These are phyloP conservation scores for Pseudogymnoascus sp. DNA, from an alignment of 2,329 filamentous ascomycete species.

Conservation along the genomic window DNA sequence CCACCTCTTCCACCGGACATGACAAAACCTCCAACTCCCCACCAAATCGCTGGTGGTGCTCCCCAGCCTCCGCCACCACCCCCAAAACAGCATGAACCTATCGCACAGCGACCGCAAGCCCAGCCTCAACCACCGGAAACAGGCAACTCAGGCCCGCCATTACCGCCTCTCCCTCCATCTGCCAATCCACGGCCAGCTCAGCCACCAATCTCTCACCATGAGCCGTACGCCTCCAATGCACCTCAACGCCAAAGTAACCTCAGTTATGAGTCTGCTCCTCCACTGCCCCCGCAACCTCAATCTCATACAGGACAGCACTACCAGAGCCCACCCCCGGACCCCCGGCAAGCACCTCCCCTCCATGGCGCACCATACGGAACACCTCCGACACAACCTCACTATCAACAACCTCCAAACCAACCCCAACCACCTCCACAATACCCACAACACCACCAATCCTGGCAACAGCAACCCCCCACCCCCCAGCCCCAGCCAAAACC, in stretches of 20 bases:
- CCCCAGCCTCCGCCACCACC: constrained; percentile 27
- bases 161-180: constrained; percentile 17
- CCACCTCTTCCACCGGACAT: constrained; percentile 64
- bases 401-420: constrained; percentile 12
- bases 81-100: constrained; percentile 21
- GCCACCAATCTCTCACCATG: constrained; percentile 11
- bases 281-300: constrained; percentile 25
- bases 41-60: constrained; percentile 20
- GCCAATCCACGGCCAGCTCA: constrained; percentile 17
- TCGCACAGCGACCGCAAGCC: constrained; percentile 14
- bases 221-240: constrained; percentile 12
- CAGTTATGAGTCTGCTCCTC: constrained; percentile 23
- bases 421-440: constrained; percentile 16
- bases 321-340: constrained; percentile 13
- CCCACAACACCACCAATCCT: constrained; percentile 26
- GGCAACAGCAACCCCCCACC: constrained; percentile 22
- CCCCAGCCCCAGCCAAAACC: constrained; percentile 30
- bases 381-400: constrained; percentile 4
- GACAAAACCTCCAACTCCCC: constrained; percentile 32
- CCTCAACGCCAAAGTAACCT: constrained; percentile 26
- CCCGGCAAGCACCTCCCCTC: constrained; percentile 2
- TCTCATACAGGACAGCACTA: constrained; percentile 18
- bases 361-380: constrained; percentile 15
- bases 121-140: constrained; percentile 17
- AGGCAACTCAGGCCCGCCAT: constrained; percentile 23